Evolutionary conservation across 306 rosid genomes (phyloP), one percentile per base, ranked within the genome.

Genomic region (Cucurbita argyrosperma): DNA sequence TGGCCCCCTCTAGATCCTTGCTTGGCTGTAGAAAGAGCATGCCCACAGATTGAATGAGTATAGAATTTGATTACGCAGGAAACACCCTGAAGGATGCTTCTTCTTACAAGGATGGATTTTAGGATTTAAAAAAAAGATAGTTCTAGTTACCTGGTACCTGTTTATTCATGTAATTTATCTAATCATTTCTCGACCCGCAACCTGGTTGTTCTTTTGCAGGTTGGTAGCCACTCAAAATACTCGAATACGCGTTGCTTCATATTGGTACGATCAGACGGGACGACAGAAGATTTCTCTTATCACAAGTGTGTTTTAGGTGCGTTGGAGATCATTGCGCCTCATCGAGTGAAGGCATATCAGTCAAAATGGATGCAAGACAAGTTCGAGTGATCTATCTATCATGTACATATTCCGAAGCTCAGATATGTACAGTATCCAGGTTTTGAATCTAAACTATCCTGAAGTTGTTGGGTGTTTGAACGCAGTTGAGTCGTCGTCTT

Each of bases 211-310:
- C 39, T 66, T 77, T 69, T 50, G 15, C 87, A 93, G 97, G 90
- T 90, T 70, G 95, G 90, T 10, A n/a, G 38, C 54, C 98, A 94
- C 83, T 86, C 90, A 4, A 38, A 67, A 30, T 55, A 80, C 76
- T 67, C 76, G 62, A 82, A 75, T 19, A 76, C 86, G 4, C 98
- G 91, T 7, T 90, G 98, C 82, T 94, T 94, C 80, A 76, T 80
- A 69, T 51, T 90, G 71, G 72, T 82, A 15, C 80, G 96, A 76
- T 80, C 42, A 13, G 97, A 94, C n/a, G 97, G 92, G 18, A 80
- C 87, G 1, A 61, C 80, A 6, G 98, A 89, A 81, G 97, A 91
- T 70, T 91, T 94, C 80, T 94, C 98, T 0, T 89, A 89, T 84
- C 96, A 78, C 65, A 94, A 94, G 81, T 91, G 98, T 74, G 79